A percentile compares a stretch with the other conserved stretches of the same genome.
Conservation (phyloP, 305 asterid genomes). For the Caryopteris hybrid region DNA sequence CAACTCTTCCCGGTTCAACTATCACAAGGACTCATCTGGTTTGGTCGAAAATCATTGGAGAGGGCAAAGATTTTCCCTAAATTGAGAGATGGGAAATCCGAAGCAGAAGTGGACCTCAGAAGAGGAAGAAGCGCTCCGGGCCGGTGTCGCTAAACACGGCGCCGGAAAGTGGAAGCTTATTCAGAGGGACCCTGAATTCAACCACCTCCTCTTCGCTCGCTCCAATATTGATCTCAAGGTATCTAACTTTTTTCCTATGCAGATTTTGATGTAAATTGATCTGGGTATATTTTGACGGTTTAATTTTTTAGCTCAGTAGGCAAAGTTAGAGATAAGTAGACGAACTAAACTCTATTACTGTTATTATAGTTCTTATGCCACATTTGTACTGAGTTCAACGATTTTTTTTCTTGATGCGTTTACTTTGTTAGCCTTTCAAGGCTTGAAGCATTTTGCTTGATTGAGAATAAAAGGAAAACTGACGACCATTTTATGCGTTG, state of each 20-base stretch:
- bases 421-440: background rate
- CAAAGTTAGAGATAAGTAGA: too few relatives aligned
- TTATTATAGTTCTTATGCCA: background rate
- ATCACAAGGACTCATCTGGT: background rate
- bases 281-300: too few relatives aligned
- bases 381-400: background rate
- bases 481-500: background rate
- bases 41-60: background rate
- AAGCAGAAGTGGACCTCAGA: constrained; percentile 94
- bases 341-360: background rate
- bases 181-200: constrained; percentile 79
- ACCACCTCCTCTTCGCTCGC: constrained; percentile 66
- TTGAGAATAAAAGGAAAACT: background rate
- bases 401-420: background rate
- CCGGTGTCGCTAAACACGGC: constrained; percentile 89
- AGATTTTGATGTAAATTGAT: too few relatives aligned
- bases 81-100: constrained; percentile 72
- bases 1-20: background rate
- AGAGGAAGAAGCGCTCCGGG: constrained; percentile 90
- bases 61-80: background rate
- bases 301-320: too few relatives aligned
- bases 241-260: background rate
- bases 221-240: constrained; percentile 97
- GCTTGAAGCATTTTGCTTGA: background rate
- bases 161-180: constrained; percentile 91